Percentiles rank a stretch among this genome's conserved stretches.
Conservation (phyloP, 2,329 filamentous ascomycete genomes). For the Cytospora chrysosperma region DNA sequence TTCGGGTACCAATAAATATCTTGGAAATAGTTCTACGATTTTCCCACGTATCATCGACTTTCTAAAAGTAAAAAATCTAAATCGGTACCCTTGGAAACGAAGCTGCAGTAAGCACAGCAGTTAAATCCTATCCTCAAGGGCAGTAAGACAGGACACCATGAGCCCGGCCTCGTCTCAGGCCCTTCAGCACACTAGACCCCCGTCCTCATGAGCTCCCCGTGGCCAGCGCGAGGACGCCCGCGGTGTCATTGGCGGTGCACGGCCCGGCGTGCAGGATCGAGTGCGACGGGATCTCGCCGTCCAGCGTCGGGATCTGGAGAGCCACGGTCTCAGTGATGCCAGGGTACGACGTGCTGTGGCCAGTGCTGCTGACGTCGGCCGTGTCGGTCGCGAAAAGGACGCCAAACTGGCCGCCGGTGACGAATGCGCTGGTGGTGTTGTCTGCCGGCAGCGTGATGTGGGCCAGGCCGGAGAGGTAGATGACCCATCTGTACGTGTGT, state of each 20-base stretch:
- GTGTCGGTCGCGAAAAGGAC: conserved; percentile 45
- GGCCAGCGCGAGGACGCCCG: background rate
- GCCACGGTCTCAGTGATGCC: conserved; percentile 38
- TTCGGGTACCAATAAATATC: too few relatives aligned
- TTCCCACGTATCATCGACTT: too few relatives aligned
- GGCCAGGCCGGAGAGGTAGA: conserved; percentile 40
- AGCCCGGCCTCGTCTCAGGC: too few relatives aligned
- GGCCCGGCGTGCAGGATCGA: conserved; percentile 40
- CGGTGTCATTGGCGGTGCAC: conserved; percentile 31
- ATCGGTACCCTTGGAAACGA: too few relatives aligned
- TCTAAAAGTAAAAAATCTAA: too few relatives aligned
- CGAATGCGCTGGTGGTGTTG: conserved; percentile 33
- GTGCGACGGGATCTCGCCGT: conserved; percentile 38
- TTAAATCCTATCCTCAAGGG: too few relatives aligned
- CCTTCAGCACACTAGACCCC: too few relatives aligned
- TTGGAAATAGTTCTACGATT: too few relatives aligned
- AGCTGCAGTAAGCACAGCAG: too few relatives aligned
- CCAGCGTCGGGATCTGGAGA: conserved; percentile 38
- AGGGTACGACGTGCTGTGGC: conserved; percentile 43
- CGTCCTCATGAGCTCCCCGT: too few relatives aligned
- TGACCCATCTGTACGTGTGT: conserved; percentile 32
- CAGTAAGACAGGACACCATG: too few relatives aligned
- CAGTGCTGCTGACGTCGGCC: conserved; percentile 36
- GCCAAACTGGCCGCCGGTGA: conserved; percentile 40
- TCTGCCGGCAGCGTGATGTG: conserved; percentile 42